A percentile compares a stretch with the other conserved stretches of the same genome.
These are phyloP conservation scores for Phytopythium montanum DNA, from an alignment of 352 stramenopile genomes.

Conservation along the genomic window DNA sequence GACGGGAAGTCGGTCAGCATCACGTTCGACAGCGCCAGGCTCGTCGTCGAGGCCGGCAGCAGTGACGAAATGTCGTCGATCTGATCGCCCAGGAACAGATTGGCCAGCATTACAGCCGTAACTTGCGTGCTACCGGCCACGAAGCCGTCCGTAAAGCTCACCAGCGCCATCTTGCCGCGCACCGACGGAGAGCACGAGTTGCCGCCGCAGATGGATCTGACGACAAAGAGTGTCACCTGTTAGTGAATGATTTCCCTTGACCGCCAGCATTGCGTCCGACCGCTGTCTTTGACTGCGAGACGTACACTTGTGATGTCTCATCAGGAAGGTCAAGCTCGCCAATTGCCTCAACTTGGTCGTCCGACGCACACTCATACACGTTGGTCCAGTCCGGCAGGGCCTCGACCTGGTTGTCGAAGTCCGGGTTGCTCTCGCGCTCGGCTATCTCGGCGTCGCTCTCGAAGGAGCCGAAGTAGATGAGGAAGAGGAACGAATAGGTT, in stretches of 20 bases:
- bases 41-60: conserved; percentile 7
- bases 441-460: conserved; percentile 21
- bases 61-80: conserved; percentile 10
- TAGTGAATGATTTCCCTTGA: too few relatives aligned
- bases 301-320: conserved; percentile 16
- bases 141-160: conserved; percentile 15
- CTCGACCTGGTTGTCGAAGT: conserved; percentile 10
- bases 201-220: conserved; percentile 14
- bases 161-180: conserved; percentile 16
- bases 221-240: neutral
- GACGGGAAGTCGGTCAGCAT: conserved; percentile 14
- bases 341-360: conserved; percentile 20
- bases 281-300: neutral
- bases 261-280: too few relatives aligned
- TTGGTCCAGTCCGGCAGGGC: conserved; percentile 18
- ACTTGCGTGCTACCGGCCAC: conserved; percentile 13
- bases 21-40: conserved; percentile 12
- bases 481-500: conserved; percentile 16
- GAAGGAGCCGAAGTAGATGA: conserved; percentile 24
- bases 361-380: conserved; percentile 18
- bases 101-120: conserved; percentile 11
- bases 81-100: conserved; percentile 10
- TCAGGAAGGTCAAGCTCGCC: conserved; percentile 15
- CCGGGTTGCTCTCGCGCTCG: conserved; percentile 7
- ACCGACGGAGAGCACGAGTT: conserved; percentile 10